phyloP scores from a whole-genome alignment of 768 basidiomycete genomes.

The Kwoniella dendrophila region DNA sequence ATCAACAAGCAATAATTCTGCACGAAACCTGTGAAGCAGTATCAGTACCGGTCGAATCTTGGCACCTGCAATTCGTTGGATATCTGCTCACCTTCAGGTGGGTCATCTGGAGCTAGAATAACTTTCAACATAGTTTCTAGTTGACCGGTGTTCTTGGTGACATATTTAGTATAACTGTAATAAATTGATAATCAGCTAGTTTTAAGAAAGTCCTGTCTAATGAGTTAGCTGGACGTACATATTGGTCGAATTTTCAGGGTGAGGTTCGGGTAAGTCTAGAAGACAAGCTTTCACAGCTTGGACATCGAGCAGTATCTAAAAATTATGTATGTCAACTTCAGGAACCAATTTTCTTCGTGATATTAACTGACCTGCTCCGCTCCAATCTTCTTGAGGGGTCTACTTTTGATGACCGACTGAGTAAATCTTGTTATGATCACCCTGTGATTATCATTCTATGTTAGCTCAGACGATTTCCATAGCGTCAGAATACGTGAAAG shows the following conservation, averaged over 20 bases:
- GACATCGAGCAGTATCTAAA: slow-evolving; percentile 84
- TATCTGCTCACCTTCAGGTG: slow-evolving; percentile 67
- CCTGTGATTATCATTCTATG: slow-evolving; percentile 57
- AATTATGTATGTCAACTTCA: background rate
- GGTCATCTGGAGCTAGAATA: slow-evolving; percentile 89
- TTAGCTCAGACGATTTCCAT: background rate
- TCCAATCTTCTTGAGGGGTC: slow-evolving; percentile 87
- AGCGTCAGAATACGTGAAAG: background rate
- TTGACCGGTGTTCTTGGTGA: slow-evolving; percentile 76
- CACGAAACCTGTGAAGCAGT: slow-evolving; percentile 66
- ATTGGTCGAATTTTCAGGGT: slow-evolving; percentile 47
- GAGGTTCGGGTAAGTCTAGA: slow-evolving; percentile 72
- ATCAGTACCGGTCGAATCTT: background rate
- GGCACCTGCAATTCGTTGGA: background rate
- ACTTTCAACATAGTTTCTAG: slow-evolving; percentile 93
- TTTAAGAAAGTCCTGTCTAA: background rate
- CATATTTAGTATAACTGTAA: slow-evolving; percentile 74
- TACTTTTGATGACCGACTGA: slow-evolving; percentile 80
- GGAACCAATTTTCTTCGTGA: background rate
- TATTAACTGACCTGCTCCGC: slow-evolving; percentile 76
- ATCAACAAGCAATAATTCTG: slow-evolving; percentile 93
- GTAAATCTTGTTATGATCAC: slow-evolving; percentile 85
- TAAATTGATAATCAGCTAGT: background rate
- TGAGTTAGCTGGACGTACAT: slow-evolving; percentile 38
- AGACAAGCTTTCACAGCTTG: slow-evolving; percentile 82